A percentile compares a stretch with the other conserved stretches of the same genome.
phyloP scores from a whole-genome alignment of 208 protist species.

The Wallacemonas sp. region DNA sequence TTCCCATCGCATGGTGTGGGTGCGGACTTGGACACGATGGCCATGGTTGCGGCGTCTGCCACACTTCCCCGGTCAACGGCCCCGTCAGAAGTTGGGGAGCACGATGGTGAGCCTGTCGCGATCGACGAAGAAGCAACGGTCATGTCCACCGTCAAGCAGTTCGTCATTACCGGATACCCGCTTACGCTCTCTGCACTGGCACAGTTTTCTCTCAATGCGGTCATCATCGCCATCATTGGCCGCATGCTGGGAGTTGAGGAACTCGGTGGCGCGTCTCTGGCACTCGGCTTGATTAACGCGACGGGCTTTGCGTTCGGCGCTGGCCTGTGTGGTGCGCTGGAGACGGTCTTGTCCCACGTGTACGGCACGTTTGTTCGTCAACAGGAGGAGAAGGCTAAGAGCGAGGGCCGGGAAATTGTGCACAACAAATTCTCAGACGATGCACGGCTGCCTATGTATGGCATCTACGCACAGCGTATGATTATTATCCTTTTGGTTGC shows the following conservation, averaged over 20 bases:
- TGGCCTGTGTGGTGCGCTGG: slow-evolving; percentile 77
- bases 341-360: slow-evolving; percentile 84
- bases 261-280: slow-evolving; percentile 71
- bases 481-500: slow-evolving; percentile 64
- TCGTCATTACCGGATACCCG: slow-evolving; percentile 67
- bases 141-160: slow-evolving; percentile 49
- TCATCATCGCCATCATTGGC: slow-evolving; percentile 69
- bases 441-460: slow-evolving; percentile 65
- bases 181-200: slow-evolving; percentile 67
- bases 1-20: slow-evolving; percentile 2
- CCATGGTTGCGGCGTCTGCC: slow-evolving; percentile 5
- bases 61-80: slow-evolving; percentile 4
- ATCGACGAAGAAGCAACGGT: slow-evolving; percentile 30
- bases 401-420: slow-evolving; percentile 15
- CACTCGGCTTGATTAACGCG: slow-evolving; percentile 78
- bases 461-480: slow-evolving; percentile 85
- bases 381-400: slow-evolving; percentile 24
- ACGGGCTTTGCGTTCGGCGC: slow-evolving; percentile 87
- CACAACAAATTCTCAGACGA: slow-evolving; percentile 6
- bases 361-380: slow-evolving; percentile 54
- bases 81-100: not conserved
- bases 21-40: slow-evolving; percentile 8
- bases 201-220: slow-evolving; percentile 77
- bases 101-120: not conserved
- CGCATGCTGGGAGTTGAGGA: slow-evolving; percentile 54